phyloP scores from a whole-genome alignment of 768 basidiomycete species.

The Phaffia australis region DNA sequence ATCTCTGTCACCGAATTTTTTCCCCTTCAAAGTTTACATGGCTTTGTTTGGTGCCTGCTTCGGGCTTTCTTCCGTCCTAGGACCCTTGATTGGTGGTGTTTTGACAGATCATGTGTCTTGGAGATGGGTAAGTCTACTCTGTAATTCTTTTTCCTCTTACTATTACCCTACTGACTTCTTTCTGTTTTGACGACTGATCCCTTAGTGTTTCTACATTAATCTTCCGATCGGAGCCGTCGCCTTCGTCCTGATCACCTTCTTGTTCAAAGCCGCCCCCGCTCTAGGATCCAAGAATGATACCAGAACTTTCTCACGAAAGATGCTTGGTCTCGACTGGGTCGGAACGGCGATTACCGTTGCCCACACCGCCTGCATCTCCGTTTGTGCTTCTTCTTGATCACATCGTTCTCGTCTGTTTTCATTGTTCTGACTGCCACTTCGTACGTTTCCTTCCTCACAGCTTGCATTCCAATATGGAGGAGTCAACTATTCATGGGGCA shows the following conservation, averaged over 20 bases:
- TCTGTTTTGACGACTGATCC: background rate
- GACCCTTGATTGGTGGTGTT: slow-evolving; percentile 45
- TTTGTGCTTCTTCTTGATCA: background rate
- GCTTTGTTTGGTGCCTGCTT: slow-evolving; percentile 37
- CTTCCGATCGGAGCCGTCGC: slow-evolving; percentile 21
- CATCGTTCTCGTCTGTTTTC: background rate
- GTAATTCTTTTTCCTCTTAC: background rate
- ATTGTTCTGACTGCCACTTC: no score
- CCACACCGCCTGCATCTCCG: background rate
- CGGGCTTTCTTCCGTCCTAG: slow-evolving; percentile 43
- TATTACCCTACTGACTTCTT: background rate
- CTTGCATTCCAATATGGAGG: slow-evolving; percentile 15
- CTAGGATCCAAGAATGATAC: slow-evolving; percentile 8
- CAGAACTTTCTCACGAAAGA: slow-evolving; percentile 2
- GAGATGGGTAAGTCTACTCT: slow-evolving; percentile 46
- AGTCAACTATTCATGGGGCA: slow-evolving; percentile 6
- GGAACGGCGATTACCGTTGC: slow-evolving; percentile 5
- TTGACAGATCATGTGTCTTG: slow-evolving; percentile 43
- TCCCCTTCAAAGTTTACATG: slow-evolving; percentile 30
- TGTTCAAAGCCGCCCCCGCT: slow-evolving; percentile 9
- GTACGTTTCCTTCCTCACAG: no score
- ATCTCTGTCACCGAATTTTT: slow-evolving; percentile 28
- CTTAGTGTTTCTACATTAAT: slow-evolving; percentile 24
- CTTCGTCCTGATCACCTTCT: slow-evolving; percentile 5
- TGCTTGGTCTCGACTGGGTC: slow-evolving; percentile 25